Evolutionary conservation across 2,329 filamentous ascomycete species (phyloP), one percentile per base, ranked within the genome.

Genomic region (Cladophialophora exuberans): DNA sequence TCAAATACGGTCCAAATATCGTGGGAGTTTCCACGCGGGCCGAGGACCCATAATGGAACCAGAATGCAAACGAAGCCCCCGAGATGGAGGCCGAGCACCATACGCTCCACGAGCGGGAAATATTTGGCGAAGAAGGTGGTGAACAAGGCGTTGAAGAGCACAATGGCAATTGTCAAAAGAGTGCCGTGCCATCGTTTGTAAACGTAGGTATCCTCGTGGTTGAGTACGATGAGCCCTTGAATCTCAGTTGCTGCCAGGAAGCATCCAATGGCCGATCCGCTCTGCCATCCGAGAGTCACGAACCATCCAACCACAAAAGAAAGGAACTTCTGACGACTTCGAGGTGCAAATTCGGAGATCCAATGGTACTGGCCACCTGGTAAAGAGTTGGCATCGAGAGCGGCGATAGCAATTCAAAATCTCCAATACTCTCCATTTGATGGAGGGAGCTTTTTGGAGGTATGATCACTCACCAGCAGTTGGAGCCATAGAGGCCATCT

Each of bases 401-500:
- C 13, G 23, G 11, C 4, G 3, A 13, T 1, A 6, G 3, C 3
- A 42, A 2, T 22, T 25, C 15, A 22, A 23, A 7, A 13, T 31
- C 28, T 31, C n/a, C n/a, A n/a, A n/a, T n/a, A n/a, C n/a, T n/a
- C n/a, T 3, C 5, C 13, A 36, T 36, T 7, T 15, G 33, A 11
- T 18, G 3, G 7, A 20, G 4, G 5, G 17, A 20, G 11, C 36
- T n/a, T 11, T 20, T 20, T 39, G 23, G 17, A 20, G 36, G 36
- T 39, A 39, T n/a, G 18, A 20, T 39, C 36, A 42, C 39, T 20
- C 70, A 22, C 68, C 67, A 10, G 68, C 65, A 2, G 69, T 71
- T 0, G 70, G 70, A n/a, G 68, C 67, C 73, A 80, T 80, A 4
- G 75, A 78, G 1, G 76, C 75, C 71, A 80, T 76, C 59, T 80